Percentiles rank a stretch among this genome's conserved stretches.
Evolutionary conservation across 108 stramenopile genomes (phyloP).

Genomic region (Conticribra guillardii): DNA sequence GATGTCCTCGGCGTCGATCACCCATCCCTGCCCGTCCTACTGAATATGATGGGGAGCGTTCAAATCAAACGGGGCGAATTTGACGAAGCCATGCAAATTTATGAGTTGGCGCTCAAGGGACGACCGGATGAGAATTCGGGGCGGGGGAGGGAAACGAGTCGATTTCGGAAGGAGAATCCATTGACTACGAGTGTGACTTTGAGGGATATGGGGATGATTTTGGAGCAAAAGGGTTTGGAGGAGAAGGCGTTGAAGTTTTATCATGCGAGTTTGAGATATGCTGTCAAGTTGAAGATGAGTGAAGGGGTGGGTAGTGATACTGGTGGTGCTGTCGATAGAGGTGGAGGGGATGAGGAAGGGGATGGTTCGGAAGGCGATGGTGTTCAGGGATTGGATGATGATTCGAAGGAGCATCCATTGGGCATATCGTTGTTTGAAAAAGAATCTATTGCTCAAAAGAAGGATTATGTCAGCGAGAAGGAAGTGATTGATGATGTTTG

Average conservation of each 20-base stretch:
- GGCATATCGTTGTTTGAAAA: too few relatives aligned
- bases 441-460: background rate
- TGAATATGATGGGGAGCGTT: conserved; percentile 86
- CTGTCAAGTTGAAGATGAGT: conserved; percentile 21
- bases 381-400: conserved; percentile 1
- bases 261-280: conserved; percentile 81
- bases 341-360: background rate
- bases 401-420: background rate
- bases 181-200: conserved; percentile 70
- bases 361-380: background rate
- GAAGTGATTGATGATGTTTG: conserved; percentile 8
- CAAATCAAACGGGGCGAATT: conserved; percentile 80
- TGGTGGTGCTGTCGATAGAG: background rate
- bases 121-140: conserved; percentile 38
- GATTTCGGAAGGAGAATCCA: conserved; percentile 35
- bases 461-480: background rate
- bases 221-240: conserved; percentile 67
- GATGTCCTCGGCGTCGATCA: conserved; percentile 73
- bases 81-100: conserved; percentile 81
- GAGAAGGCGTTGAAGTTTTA: conserved; percentile 78
- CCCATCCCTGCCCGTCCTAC: conserved; percentile 70
- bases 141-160: conserved; percentile 2
- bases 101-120: conserved; percentile 70
- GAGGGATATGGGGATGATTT: conserved; percentile 85
- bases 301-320: background rate